Evolutionary conservation across 2,329 filamentous ascomycete species (phyloP).

Genomic region (Talaromyces sp.): DNA sequence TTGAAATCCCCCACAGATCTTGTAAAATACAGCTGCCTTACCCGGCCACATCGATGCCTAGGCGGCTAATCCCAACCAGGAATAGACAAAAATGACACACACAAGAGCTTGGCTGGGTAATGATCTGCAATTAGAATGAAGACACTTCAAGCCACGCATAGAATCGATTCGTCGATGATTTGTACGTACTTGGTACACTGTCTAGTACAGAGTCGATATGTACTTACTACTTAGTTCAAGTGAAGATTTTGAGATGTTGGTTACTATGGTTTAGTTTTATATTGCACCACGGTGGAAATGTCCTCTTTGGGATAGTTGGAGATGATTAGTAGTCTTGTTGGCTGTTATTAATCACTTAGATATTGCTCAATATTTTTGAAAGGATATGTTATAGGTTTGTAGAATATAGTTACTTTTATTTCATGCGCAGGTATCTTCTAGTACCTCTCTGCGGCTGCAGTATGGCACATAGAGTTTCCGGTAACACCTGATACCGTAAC

Average conservation of each 20-base stretch:
- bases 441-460: neutral
- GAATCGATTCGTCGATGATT: neutral
- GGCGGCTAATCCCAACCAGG: neutral
- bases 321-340: neutral
- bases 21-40: neutral
- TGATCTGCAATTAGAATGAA: constrained; percentile 11
- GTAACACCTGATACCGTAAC: neutral
- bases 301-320: neutral
- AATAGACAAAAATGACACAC: neutral
- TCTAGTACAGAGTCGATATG: neutral
- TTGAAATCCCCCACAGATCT: neutral
- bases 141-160: neutral
- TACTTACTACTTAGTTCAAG: neutral
- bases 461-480: neutral
- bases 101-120: neutral
- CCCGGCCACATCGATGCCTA: neutral
- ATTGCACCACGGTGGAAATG: neutral
- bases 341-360: neutral
- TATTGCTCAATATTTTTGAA: neutral
- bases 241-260: neutral
- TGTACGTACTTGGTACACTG: neutral
- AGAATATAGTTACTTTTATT: neutral
- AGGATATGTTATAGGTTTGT: neutral
- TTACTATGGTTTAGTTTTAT: neutral
- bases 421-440: neutral